These are phyloP conservation scores for Iris macrosiphon DNA, from an alignment of 106 monocot species.

Conservation along the genomic window DNA sequence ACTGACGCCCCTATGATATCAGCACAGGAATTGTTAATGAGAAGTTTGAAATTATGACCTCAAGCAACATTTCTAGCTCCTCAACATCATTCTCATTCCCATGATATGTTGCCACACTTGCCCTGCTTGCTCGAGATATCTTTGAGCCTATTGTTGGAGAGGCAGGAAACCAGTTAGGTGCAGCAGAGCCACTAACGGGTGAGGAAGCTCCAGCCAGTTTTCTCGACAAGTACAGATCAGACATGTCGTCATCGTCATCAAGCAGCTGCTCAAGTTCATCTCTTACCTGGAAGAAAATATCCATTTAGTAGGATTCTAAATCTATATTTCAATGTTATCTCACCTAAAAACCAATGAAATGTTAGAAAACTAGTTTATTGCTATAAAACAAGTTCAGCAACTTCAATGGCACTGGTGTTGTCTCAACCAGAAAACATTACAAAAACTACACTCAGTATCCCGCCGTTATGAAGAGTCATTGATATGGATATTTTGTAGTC, in stretches of 20 bases:
- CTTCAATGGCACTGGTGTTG: background rate
- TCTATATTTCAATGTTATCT: too few relatives aligned
- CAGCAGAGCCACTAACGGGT: constrained; percentile 52
- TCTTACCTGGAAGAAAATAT: constrained; percentile 67
- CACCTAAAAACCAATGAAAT: background rate
- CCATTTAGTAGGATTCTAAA: too few relatives aligned
- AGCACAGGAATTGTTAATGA: too few relatives aligned
- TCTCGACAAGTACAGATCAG: constrained; percentile 92
- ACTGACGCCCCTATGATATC: too few relatives aligned
- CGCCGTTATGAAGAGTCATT: too few relatives aligned
- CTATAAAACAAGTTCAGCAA: background rate
- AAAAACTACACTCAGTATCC: too few relatives aligned
- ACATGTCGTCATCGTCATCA: constrained; percentile 97
- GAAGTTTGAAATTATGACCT: constrained; percentile 45
- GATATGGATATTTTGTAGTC: too few relatives aligned
- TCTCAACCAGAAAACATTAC: background rate
- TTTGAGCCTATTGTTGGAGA: constrained; percentile 84
- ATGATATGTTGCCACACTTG: constrained; percentile 69
- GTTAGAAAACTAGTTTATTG: background rate
- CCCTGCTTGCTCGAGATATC: constrained; percentile 74
- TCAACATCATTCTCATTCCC: constrained; percentile 95
- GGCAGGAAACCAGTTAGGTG: constrained; percentile 45
- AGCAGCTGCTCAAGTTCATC: constrained; percentile 94
- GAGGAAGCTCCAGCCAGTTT: constrained; percentile 62
- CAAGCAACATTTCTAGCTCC: constrained; percentile 96